Base-by-base conservation (phyloP, 129 eudicot genomes). In the Mikania micrantha region DNA sequence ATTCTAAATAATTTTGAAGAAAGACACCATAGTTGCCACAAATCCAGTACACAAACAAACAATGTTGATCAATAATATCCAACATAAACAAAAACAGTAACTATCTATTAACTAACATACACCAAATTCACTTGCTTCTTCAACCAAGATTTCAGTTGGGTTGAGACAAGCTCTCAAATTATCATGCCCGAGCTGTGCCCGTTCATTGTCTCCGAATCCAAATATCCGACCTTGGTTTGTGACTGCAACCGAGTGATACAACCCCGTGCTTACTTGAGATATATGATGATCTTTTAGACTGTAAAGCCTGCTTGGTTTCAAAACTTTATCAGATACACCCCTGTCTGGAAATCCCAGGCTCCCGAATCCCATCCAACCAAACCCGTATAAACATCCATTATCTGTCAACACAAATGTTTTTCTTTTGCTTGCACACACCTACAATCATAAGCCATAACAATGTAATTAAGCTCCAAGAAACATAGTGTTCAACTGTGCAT, bases 291-390 rank as follows among this genome's bases (percentile, higher is more conserved):
- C 68, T 56, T 79, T 86, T 75, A 93, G 77, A 82, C 92, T 86
- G 40, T 77, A 65, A 24, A 93, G 88, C 69, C 80, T 73, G 60
- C 81, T 81, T 11, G 98, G 96, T 35, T 60, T 78, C 60, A 88
- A 52, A 66, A 93, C 69, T 76, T 93, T 93, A 61, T 86, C 95
- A 8, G 95, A 93, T 11, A 66, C 78, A 7, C 86, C 90, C 71
- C 85, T 77, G 48, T 93, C 88, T 4, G 91, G 90, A 60, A 93
- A 93, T 22, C 98, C 98, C n/a, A 93, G 82, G 74, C 98, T 93
- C 27, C 96, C 98, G 67, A 87, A 93, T 3, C 82, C 98, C 96
- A 93, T 88, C 95, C 96, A 88, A 7, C 98, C 98, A 77, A 93
- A 93, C 20, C 91, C 98, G 56, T 86, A 84, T 31, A 93, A 60